Evolutionary conservation across 345 rosid genomes (phyloP).

Genomic region (Ceriops zippeliana): DNA sequence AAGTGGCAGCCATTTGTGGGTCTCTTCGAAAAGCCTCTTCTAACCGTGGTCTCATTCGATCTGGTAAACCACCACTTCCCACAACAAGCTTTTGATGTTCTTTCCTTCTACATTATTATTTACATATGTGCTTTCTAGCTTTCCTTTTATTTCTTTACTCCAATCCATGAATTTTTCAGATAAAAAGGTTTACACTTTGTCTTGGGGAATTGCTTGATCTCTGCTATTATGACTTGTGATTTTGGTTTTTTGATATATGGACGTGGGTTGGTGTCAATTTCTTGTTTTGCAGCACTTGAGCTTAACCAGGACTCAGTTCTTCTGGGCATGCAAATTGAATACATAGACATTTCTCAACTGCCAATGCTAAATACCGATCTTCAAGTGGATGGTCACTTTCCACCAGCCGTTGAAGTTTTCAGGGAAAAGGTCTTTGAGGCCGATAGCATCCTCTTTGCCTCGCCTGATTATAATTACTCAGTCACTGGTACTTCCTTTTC

Average conservation of each 20-base stretch:
- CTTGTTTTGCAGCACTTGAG: slow-evolving; percentile 11
- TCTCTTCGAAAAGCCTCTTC: slow-evolving; percentile 37
- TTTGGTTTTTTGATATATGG: not conserved
- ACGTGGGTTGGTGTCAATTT: not conserved
- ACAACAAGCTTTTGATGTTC: too few relatives aligned
- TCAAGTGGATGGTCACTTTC: slow-evolving; percentile 46
- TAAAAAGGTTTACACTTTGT: not conserved
- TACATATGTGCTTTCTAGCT: not conserved
- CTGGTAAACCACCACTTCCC: slow-evolving; percentile 29
- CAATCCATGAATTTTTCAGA: not conserved
- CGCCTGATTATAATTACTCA: slow-evolving; percentile 77
- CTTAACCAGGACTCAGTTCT: slow-evolving; percentile 13
- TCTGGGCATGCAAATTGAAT: slow-evolving; percentile 16
- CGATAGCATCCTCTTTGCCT: slow-evolving; percentile 69
- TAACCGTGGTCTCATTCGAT: slow-evolving; percentile 64
- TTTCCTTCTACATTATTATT: not conserved
- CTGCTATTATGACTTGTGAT: not conserved
- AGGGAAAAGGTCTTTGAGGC: slow-evolving; percentile 56
- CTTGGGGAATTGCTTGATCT: slow-evolving; percentile 25
- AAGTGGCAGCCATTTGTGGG: too few relatives aligned
- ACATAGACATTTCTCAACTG: slow-evolving; percentile 14
- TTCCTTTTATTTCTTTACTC: not conserved
- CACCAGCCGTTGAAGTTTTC: slow-evolving; percentile 59
- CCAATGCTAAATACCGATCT: slow-evolving; percentile 23
- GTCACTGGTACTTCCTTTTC: slow-evolving; percentile 40